Percentiles rank a stretch among this genome's conserved stretches.
phyloP scores from a whole-genome alignment of 192 early-diverging fungal species.

The Linnemannia schmuckeri region DNA sequence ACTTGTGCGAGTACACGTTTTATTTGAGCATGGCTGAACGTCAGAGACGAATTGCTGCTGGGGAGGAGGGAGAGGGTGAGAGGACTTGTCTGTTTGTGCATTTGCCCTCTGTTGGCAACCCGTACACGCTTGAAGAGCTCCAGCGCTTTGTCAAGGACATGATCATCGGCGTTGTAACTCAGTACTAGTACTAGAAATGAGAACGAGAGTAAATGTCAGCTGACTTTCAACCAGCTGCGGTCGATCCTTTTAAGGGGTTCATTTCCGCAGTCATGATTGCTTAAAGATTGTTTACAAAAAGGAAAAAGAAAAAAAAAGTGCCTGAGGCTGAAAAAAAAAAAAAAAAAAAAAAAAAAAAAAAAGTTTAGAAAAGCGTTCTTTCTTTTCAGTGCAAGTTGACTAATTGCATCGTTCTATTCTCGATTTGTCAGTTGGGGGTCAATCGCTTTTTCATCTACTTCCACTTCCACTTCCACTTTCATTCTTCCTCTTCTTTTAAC shows the following conservation, averaged over 20 bases:
- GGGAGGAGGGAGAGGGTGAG: slow-evolving; percentile 37
- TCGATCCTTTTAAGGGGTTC: background rate
- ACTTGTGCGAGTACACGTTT: slow-evolving; percentile 73
- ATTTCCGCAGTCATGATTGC: background rate
- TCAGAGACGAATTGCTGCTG: slow-evolving; percentile 17
- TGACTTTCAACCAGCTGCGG: background rate
- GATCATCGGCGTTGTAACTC: slow-evolving; percentile 29
- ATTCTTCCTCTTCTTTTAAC: background rate
- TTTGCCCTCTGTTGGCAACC: slow-evolving; percentile 42
- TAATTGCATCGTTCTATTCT: slow-evolving; percentile 1
- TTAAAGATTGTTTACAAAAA: background rate
- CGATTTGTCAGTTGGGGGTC: slow-evolving; percentile 14
- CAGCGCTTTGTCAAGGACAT: slow-evolving; percentile 48
- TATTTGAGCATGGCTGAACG: slow-evolving; percentile 63
- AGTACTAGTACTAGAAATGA: slow-evolving; percentile 7
- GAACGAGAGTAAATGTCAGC: background rate
- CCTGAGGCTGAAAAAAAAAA: slow-evolving; percentile 1
- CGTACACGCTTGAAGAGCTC: slow-evolving; percentile 43
- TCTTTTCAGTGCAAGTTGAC: background rate
- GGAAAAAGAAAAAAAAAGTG: slow-evolving; percentile 12
- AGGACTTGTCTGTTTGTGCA: slow-evolving; percentile 51
- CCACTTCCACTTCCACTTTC: background rate
- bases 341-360: slow-evolving; percentile 1
- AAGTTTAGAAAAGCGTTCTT: slow-evolving; percentile 4
- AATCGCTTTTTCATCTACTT: background rate